phyloP scores from a whole-genome alignment of 208 protist species.

The Trypanosoma lewisi region DNA sequence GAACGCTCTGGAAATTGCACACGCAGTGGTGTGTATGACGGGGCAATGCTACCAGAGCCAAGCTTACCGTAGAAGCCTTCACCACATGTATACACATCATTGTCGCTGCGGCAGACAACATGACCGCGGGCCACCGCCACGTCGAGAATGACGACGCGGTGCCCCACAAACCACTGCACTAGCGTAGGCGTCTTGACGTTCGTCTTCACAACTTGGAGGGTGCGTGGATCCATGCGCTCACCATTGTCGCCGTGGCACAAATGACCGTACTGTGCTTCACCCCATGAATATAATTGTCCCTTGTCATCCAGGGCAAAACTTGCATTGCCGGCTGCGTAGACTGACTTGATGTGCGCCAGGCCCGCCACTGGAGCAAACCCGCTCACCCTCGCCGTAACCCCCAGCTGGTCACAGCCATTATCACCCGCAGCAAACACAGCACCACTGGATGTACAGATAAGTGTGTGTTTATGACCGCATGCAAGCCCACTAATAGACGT shows the following conservation, averaged over 20 bases:
- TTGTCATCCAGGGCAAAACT: slow-evolving; percentile 62
- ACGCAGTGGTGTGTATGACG: slow-evolving; percentile 42
- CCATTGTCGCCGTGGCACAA: slow-evolving; percentile 68
- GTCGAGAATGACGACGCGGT: slow-evolving; percentile 60
- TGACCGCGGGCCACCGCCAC: slow-evolving; percentile 63
- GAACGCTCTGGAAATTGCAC: slow-evolving; percentile 62
- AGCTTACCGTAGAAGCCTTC: slow-evolving; percentile 76
- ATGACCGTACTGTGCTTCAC: slow-evolving; percentile 69
- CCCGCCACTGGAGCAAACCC: slow-evolving; percentile 48
- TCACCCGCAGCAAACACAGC: slow-evolving; percentile 72
- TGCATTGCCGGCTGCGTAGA: slow-evolving; percentile 57
- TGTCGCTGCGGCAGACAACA: slow-evolving; percentile 46
- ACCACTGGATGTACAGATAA: slow-evolving; percentile 56
- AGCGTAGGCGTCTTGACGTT: slow-evolving; percentile 45
- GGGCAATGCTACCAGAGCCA: slow-evolving; percentile 42
- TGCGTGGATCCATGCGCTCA: slow-evolving; percentile 53
- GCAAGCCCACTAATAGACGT: slow-evolving; percentile 33
- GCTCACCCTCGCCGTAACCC: slow-evolving; percentile 31
- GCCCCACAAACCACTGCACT: slow-evolving; percentile 69
- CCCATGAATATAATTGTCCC: slow-evolving; percentile 74
- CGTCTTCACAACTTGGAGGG: slow-evolving; percentile 50
- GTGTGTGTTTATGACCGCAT: slow-evolving; percentile 63
- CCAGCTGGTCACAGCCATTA: slow-evolving; percentile 72
- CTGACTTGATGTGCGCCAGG: slow-evolving; percentile 53
- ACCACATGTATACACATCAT: slow-evolving; percentile 75